Percentiles rank a stretch among this genome's conserved stretches.
These are phyloP conservation scores for Rutstroemia sp. DNA, from an alignment of 2,329 filamentous ascomycete species.

Conservation along the genomic window DNA sequence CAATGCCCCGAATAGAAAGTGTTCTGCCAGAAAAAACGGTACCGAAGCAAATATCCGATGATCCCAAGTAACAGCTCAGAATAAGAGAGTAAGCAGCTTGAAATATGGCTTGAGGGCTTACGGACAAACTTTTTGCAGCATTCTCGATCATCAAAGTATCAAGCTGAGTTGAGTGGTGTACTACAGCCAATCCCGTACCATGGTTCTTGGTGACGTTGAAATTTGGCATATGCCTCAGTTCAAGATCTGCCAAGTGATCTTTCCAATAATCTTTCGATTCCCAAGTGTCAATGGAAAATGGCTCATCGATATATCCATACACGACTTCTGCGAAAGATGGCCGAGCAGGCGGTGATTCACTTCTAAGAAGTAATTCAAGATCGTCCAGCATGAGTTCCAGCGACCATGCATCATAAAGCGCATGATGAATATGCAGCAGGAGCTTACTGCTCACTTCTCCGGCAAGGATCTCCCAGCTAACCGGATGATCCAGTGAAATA, in stretches of 20 bases:
- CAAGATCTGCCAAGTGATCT: constrained; percentile 51
- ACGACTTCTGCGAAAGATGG: constrained; percentile 57
- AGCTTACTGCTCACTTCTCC: constrained; percentile 22
- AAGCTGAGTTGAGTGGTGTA: constrained; percentile 27
- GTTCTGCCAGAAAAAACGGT: constrained; percentile 77
- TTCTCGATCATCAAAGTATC: constrained; percentile 22
- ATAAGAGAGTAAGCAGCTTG: constrained; percentile 65
- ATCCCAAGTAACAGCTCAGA: constrained; percentile 56
- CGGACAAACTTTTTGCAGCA: constrained; percentile 18
- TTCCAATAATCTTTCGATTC: constrained; percentile 60
- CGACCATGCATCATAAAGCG: constrained; percentile 91
- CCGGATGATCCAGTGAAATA: constrained; percentile 40
- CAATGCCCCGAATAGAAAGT: constrained; percentile 61
- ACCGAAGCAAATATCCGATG: constrained; percentile 63
- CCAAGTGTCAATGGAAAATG: constrained; percentile 29
- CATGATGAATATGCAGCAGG: constrained; percentile 61
- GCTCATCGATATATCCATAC: constrained; percentile 36
- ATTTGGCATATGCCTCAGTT: constrained; percentile 49
- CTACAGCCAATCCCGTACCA: constrained; percentile 24
- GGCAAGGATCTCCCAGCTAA: constrained; percentile 49
- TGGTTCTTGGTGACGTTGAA: constrained; percentile 38
- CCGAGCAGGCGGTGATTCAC: constrained; percentile 27
- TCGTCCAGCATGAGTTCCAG: constrained; percentile 68
- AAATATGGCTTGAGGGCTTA: constrained; percentile 63
- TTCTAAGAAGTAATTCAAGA: constrained; percentile 41